Evolutionary conservation across 169 alveolate genomes (phyloP).

Genomic region (Plasmodium vivax): DNA sequence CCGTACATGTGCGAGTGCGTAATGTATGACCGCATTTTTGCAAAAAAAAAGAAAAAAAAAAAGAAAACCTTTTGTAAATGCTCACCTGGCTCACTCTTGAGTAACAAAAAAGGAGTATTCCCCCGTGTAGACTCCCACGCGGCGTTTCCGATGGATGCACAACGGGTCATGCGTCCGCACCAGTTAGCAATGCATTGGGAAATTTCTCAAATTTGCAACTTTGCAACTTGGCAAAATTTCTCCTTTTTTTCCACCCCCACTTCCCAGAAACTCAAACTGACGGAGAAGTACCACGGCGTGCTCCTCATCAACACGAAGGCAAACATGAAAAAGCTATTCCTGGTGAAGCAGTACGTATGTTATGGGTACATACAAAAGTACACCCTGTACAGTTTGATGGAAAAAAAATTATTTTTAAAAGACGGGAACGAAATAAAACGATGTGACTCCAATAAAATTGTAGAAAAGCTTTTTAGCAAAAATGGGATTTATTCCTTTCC

Average conservation of each 20-base stretch:
- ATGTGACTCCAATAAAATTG: constrained; percentile 24
- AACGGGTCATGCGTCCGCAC: not conserved
- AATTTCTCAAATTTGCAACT: not conserved
- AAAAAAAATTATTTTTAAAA: constrained; percentile 48
- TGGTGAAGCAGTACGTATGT: constrained; percentile 38
- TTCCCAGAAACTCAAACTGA: constrained; percentile 9
- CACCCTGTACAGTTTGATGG: constrained; percentile 36
- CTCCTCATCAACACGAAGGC: constrained; percentile 12
- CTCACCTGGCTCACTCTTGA: not conserved
- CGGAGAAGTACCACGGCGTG: constrained; percentile 10
- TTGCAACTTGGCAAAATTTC: not conserved
- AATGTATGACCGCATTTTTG: not conserved
- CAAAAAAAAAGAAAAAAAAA: constrained; percentile 3
- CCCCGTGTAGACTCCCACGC: not conserved
- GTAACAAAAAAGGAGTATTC: not conserved
- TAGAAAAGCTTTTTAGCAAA: constrained; percentile 26
- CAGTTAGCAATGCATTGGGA: not conserved
- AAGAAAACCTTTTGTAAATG: not conserved
- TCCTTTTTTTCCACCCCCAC: not conserved
- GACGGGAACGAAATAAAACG: constrained; percentile 41
- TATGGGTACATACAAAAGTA: constrained; percentile 69
- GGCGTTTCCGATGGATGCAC: not conserved
- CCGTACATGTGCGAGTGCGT: not conserved
- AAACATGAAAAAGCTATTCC: constrained; percentile 37
- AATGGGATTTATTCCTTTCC: constrained; percentile 30